Percentiles rank a stretch among this genome's conserved stretches.
Conservation (phyloP, 176 grass and related monocot species). For the Oryza longistaminata region DNA sequence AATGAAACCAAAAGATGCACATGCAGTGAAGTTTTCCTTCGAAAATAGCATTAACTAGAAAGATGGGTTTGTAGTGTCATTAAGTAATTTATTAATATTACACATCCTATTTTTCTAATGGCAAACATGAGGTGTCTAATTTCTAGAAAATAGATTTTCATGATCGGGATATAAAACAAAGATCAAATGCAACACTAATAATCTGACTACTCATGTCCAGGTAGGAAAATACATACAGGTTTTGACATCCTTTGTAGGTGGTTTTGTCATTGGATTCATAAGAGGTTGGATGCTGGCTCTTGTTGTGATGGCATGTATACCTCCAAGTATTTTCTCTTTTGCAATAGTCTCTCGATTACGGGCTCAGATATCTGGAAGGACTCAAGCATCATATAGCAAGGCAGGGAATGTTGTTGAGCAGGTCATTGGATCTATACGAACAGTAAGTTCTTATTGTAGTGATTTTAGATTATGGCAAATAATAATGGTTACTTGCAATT, state of each 20-base stretch:
- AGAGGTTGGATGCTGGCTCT: conserved; percentile 73
- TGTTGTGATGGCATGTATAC: conserved; percentile 61
- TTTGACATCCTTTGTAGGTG: conserved; percentile 58
- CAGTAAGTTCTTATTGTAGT: conserved; percentile 46
- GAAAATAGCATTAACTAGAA: neutral
- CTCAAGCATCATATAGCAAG: conserved; percentile 61
- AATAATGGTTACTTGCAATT: neutral
- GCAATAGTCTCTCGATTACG: conserved; percentile 52
- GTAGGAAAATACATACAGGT: conserved; percentile 74
- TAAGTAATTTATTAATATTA: neutral
- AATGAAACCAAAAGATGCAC: neutral
- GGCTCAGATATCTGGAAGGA: conserved; percentile 55
- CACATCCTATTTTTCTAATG: neutral
- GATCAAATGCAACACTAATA: neutral
- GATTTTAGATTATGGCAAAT: conserved; percentile 2
- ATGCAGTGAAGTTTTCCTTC: neutral
- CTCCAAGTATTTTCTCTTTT: conserved; percentile 55
- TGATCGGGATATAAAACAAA: neutral
- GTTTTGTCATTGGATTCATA: conserved; percentile 70
- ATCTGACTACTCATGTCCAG: conserved; percentile 32
- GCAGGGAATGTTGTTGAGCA: conserved; percentile 84
- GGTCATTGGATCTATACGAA: conserved; percentile 74
- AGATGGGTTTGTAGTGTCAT: neutral
- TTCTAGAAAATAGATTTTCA: conserved; percentile 28
- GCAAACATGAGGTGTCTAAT: neutral